These are phyloP conservation scores for Berberis vulgaris DNA, from an alignment of 164 flowering plant genomes.

Conservation along the genomic window DNA sequence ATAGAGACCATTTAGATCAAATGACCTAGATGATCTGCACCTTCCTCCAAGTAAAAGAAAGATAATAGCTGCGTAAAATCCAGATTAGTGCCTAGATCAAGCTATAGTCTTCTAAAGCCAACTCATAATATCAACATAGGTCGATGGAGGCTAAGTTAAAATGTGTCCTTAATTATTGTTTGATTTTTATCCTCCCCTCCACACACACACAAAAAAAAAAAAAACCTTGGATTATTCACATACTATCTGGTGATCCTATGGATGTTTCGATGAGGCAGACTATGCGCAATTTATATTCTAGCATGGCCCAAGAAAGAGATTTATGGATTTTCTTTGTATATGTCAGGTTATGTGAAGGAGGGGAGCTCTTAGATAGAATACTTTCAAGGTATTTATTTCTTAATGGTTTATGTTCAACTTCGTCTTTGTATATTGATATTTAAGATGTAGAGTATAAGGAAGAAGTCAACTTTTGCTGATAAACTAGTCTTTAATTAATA, in stretches of 20 bases:
- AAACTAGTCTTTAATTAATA: background rate
- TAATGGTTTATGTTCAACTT: slow-evolving; percentile 1
- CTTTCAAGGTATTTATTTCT: slow-evolving; percentile 58
- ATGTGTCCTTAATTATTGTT: no score
- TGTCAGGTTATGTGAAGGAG: slow-evolving; percentile 93
- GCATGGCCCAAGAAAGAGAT: background rate
- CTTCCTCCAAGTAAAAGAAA: no score
- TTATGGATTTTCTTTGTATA: slow-evolving; percentile 4
- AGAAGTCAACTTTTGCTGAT: background rate
- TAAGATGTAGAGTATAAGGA: no score
- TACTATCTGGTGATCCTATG: background rate
- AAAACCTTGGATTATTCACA: background rate
- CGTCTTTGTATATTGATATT: slow-evolving; percentile 1
- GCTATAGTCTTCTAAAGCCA: no score
- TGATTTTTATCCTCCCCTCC: no score
- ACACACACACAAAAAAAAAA: no score
- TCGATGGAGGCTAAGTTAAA: no score
- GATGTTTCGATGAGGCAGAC: background rate
- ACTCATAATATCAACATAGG: no score
- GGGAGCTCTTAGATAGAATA: slow-evolving; percentile 95
- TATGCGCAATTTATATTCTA: background rate
- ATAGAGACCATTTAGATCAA: no score
- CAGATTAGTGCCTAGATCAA: no score
- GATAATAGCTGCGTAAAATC: no score
- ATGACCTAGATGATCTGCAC: no score